Base-by-base conservation (phyloP, 2,329 filamentous ascomycete species). In the Fusarium sp. region DNA sequence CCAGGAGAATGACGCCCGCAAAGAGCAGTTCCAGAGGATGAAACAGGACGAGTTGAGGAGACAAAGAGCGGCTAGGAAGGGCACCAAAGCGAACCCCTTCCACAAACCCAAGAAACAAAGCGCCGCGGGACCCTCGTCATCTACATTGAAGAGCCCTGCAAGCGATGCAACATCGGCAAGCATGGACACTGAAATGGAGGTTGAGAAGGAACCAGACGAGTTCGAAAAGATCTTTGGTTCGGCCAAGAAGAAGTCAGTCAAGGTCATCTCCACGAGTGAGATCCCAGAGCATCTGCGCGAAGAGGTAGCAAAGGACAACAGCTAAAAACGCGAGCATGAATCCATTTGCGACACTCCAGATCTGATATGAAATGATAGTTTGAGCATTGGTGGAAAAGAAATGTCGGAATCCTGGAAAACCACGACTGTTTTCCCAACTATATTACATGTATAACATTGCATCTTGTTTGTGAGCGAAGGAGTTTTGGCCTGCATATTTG, bases 51-150 rank as follows among this genome's bases (percentile, higher is more conserved):
- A 12, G 11, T 26, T 41, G 25, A 46, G 29, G 35, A 28, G 34
- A 13, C 19, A 26, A 7, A 26, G 31, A 4, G 25, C 32, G 11
- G 49, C 31, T 7, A 46, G 15, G 35, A 42, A 50, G 28, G 49
- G 38, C 19, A 40, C 25, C 8, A 47, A 49, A 12, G 41, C 53
- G 8, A 49, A 22, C 26, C 13, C 39, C 26, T 53, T 68, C 26
- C 55, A 50, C 12, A 11, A 28, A 6, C 12, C 12, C 28, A 48
- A 29, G 22, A 47, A n/a, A 19, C 24, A 24, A 29, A 6, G 22
- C 5, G n/a, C 34, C 7, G 29, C 42, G 12, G 45, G 13, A 22
- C 34, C 44, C 13, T 24, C 50, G n/a, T 12, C 35, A 40, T 38
- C n/a, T 8, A 43, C 28, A 26, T 34, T 24, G 13, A 38, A 22